Conservation (phyloP, 2,329 filamentous ascomycete species). For the Talaromyces sp. region DNA sequence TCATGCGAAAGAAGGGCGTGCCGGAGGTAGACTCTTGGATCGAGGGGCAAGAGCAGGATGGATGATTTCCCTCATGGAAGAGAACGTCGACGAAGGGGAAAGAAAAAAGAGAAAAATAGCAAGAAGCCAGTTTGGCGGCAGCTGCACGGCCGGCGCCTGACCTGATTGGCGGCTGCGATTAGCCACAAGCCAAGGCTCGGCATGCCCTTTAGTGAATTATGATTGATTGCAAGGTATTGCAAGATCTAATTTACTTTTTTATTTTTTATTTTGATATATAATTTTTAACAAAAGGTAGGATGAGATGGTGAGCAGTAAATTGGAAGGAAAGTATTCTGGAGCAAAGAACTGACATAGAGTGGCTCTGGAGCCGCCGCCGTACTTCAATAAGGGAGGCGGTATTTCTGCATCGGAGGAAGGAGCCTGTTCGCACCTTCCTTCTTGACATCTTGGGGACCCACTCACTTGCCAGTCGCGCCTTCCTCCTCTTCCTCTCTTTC, state of each 20-base stretch:
- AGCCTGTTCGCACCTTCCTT: background rate
- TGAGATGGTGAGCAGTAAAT: too few species aligned
- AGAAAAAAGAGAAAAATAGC: background rate
- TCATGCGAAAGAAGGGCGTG: conserved; percentile 6
- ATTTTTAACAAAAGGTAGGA: too few species aligned
- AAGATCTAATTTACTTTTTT: too few species aligned
- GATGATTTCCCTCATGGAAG: background rate
- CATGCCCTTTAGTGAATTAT: too few species aligned
- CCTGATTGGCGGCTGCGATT: background rate
- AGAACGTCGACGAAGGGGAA: background rate
- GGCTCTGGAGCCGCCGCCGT: too few species aligned
- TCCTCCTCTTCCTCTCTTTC: background rate
- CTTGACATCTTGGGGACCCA: background rate
- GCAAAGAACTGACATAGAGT: too few species aligned
- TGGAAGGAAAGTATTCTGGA: background rate
- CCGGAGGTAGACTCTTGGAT: background rate
- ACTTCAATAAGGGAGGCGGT: too few species aligned
- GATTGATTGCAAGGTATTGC: too few species aligned
- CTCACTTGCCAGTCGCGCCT: too few species aligned
- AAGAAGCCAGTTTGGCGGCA: background rate
- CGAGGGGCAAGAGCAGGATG: background rate
- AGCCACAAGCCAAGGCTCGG: background rate
- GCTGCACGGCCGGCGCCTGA: background rate
- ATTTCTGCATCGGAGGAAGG: too few species aligned
- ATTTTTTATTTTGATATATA: too few species aligned